Evolutionary conservation across 441 rosid genomes (phyloP).

Genomic region (Corymbia calophylla): DNA sequence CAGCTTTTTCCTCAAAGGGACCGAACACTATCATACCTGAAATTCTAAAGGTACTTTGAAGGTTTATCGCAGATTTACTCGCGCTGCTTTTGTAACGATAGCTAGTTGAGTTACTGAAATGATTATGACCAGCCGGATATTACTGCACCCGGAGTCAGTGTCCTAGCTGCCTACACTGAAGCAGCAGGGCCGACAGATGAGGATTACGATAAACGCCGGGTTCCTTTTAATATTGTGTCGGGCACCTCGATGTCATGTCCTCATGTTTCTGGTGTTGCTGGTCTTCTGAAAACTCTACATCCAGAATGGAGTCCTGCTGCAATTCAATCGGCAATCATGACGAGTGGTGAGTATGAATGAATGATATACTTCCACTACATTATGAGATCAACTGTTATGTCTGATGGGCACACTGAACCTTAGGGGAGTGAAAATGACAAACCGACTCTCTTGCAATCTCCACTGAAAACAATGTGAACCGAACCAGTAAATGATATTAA

Average conservation of each 20-base stretch:
- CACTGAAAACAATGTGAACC: background rate
- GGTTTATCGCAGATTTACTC: background rate
- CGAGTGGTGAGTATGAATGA: background rate
- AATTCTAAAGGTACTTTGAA: constrained; percentile 3
- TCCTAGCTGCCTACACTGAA: constrained; percentile 5
- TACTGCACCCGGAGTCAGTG: constrained; percentile 7
- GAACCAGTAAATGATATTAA: background rate
- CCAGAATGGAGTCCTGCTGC: constrained; percentile 12
- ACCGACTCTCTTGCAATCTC: background rate
- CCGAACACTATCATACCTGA: constrained; percentile 2
- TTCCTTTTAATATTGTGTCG: background rate
- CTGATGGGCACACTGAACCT: background rate
- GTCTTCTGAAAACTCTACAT: constrained; percentile 6
- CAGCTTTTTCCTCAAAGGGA: constrained; percentile 3
- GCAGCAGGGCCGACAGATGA: background rate
- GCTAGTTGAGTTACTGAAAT: background rate
- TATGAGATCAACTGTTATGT: background rate
- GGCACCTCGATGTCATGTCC: constrained; percentile 12
- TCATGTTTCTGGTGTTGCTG: constrained; percentile 1
- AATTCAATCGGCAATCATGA: constrained; percentile 6
- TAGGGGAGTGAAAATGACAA: background rate
- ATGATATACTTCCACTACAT: background rate
- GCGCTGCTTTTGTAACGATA: background rate
- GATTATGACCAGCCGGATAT: background rate
- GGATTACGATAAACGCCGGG: background rate